phyloP scores from a whole-genome alignment of 2,329 filamentous ascomycete genomes.

The Westerdykella aurantiaca region DNA sequence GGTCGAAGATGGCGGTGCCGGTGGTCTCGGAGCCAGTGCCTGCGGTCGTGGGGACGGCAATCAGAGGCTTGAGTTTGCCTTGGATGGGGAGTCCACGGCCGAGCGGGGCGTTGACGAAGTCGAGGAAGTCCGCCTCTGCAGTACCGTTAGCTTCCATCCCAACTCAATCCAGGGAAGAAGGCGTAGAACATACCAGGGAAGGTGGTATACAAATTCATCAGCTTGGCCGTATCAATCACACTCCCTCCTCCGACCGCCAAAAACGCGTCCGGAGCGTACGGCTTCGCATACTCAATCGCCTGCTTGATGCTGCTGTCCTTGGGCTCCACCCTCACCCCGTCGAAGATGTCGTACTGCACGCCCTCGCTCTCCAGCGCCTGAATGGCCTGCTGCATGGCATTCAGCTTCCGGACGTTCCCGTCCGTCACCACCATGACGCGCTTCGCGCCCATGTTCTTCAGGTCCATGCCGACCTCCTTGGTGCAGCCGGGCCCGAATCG shows the following conservation, averaged over 20 bases:
- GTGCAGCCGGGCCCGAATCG: slow-evolving; percentile 90
- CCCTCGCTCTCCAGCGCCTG: slow-evolving; percentile 74
- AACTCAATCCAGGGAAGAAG: slow-evolving; percentile 1
- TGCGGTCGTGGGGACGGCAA: slow-evolving; percentile 80
- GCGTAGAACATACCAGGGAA: slow-evolving; percentile 53
- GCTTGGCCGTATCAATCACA: slow-evolving; percentile 95
- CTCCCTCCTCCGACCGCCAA: slow-evolving; percentile 87
- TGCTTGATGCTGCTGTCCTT: slow-evolving; percentile 91
- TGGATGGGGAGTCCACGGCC: slow-evolving; percentile 76
- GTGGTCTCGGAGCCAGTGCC: slow-evolving; percentile 92
- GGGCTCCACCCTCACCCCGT: slow-evolving; percentile 77
- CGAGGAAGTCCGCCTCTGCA: slow-evolving; percentile 78
- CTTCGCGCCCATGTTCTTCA: slow-evolving; percentile 82
- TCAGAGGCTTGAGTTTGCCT: slow-evolving; percentile 64
- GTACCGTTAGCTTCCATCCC: too few species aligned
- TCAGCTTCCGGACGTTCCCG: slow-evolving; percentile 68
- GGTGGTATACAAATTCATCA: slow-evolving; percentile 93
- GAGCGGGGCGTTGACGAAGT: slow-evolving; percentile 94
- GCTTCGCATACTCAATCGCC: slow-evolving; percentile 80
- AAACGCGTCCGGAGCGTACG: slow-evolving; percentile 78
- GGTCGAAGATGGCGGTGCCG: slow-evolving; percentile 95
- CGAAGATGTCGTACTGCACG: slow-evolving; percentile 74
- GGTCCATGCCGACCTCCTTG: slow-evolving; percentile 96
- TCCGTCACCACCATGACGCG: slow-evolving; percentile 92
- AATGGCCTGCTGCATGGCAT: slow-evolving; percentile 83